These are phyloP conservation scores for Sphagnum contortum DNA, from an alignment of 225 moss, liverwort and hornwort species.

Conservation along the genomic window DNA sequence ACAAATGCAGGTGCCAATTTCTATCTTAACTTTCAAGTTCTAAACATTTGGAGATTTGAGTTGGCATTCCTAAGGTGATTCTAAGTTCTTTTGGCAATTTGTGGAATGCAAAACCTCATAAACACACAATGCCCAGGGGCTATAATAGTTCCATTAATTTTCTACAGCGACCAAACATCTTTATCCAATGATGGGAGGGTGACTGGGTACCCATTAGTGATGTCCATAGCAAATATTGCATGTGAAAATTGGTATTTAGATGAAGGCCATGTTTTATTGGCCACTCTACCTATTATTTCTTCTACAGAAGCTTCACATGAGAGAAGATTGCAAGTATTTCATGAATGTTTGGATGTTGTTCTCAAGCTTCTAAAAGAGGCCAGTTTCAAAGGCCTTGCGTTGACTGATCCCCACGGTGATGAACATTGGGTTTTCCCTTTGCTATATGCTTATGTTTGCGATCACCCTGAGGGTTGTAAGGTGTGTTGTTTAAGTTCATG, in stretches of 20 bases:
- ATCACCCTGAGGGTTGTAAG: conserved; percentile 3
- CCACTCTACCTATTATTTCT: neutral
- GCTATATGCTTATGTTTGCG: neutral
- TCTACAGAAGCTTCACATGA: neutral
- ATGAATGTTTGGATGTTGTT: neutral
- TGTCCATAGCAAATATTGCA: neutral
- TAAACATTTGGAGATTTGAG: no score
- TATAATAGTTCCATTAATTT: neutral
- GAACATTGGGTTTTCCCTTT: neutral
- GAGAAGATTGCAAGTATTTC: conserved; percentile 2
- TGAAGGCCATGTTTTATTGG: neutral
- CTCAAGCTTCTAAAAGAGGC: neutral
- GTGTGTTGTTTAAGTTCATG: neutral
- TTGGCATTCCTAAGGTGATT: no score
- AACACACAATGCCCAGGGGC: neutral
- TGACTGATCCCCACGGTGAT: neutral
- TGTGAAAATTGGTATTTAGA: conserved; percentile 1
- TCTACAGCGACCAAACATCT: conserved; percentile 1
- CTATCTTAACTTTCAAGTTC: no score
- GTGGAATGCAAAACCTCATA: no score
- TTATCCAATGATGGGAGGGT: neutral
- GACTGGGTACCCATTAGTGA: neutral
- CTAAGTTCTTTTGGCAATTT: no score
- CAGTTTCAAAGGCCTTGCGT: neutral
- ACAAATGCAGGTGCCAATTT: neutral